These are phyloP conservation scores for Umbelopsis sp. DNA, from an alignment of 192 early-diverging fungal species.

Conservation along the genomic window DNA sequence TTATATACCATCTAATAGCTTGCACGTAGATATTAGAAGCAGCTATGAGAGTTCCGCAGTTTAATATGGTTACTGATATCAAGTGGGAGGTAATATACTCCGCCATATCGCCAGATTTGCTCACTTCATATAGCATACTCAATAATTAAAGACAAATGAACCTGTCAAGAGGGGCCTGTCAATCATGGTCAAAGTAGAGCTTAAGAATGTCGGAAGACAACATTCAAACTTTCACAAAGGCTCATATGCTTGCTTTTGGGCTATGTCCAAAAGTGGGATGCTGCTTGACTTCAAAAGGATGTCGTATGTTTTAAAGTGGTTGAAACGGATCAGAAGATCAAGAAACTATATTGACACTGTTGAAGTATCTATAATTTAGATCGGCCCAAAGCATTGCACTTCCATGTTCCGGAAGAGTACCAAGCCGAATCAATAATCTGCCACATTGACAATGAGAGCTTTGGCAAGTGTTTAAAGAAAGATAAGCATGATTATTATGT, in stretches of 20 bases:
- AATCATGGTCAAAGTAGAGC: too few species aligned
- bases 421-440: not conserved
- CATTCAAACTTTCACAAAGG: too few species aligned
- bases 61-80: not conserved
- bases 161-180: too few species aligned
- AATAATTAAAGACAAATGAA: too few species aligned
- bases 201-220: too few species aligned
- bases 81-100: not conserved
- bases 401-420: not conserved
- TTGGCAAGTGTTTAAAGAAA: not conserved
- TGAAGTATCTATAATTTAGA: not conserved
- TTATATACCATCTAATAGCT: not conserved
- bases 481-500: not conserved
- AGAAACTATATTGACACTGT: not conserved
- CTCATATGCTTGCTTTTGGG: too few species aligned
- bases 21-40: conserved; percentile 1
- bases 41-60: not conserved
- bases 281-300: not conserved
- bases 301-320: not conserved
- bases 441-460: not conserved
- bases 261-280: too few species aligned
- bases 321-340: not conserved
- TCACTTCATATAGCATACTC: too few species aligned
- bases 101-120: not conserved
- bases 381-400: not conserved